Base-by-base conservation (phyloP, 2,329 filamentous ascomycete genomes). In the Seiridium unicorne region DNA sequence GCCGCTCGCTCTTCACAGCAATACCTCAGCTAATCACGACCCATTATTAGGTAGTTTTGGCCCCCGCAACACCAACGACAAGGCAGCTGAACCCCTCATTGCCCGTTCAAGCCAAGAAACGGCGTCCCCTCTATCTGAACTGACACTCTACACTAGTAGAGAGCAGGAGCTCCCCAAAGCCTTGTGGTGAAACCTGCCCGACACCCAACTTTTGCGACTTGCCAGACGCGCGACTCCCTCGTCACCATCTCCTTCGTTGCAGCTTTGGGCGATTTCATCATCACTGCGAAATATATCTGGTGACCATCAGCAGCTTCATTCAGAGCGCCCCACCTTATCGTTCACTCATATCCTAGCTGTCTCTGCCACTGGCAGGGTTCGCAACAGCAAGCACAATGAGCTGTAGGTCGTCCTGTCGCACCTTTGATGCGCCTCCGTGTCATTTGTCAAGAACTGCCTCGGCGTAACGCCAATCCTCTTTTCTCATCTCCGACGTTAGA, bases 41-140 rank as follows among this genome's bases (percentile, higher is more conserved):
- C 18, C 18, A 26, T 26, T 26, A 26, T 26, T 26, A 26, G 18
- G 18, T 26, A 26, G 32, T 40, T 58, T 51, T 58, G 55, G 55
- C 55, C 55, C 55, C 55, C 55, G 55, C 55, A 57, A 57, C 26
- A 47, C 55, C 55, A n/a, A 47, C 44, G 40, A 34, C 26, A 5
- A 47, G 10, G 26, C 35, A 36, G 32, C 42, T 35, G 35, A 51
- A 51, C 55, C 55, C 55, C 55, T 58, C 55, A 58, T 58, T 58
- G 18, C 55, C 55, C 32, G 44, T 58, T 58, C 46, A 49, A 36
- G 55, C 55, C 54, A 57, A 57, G 54, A 57, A 57, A 57, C 54
- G 31, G 54, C 44, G 42, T 57, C 54, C 54, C 31, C 54, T 47
- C 44, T 42, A 55, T 31, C n/a, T 32, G 18, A 7, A 44, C 40